These are phyloP conservation scores for Alternaria hordeiaustralica DNA, from an alignment of 2,329 filamentous ascomycete genomes.

Conservation along the genomic window DNA sequence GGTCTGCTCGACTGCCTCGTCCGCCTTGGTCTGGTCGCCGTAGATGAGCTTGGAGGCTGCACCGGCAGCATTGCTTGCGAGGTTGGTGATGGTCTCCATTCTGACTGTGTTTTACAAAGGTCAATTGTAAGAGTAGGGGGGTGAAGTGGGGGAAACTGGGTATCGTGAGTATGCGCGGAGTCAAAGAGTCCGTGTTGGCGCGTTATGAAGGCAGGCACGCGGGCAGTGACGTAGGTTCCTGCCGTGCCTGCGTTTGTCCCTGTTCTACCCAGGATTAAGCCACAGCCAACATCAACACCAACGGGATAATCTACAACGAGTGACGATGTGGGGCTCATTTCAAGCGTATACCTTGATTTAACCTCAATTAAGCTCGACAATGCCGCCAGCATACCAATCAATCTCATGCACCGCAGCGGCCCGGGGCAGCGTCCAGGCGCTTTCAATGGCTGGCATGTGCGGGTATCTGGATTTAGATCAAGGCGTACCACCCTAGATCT, in stretches of 20 bases:
- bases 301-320: slow-evolving; percentile 21
- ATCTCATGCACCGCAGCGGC: not conserved
- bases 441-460: not conserved
- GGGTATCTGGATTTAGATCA: not conserved
- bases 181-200: slow-evolving; percentile 8
- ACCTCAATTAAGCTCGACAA: slow-evolving; percentile 1
- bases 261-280: slow-evolving; percentile 12
- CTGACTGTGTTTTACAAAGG: slow-evolving; percentile 2
- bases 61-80: slow-evolving; percentile 30
- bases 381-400: not conserved
- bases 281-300: slow-evolving; percentile 14
- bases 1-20: slow-evolving; percentile 26
- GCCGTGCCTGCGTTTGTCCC: slow-evolving; percentile 17
- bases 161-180: slow-evolving; percentile 1
- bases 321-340: slow-evolving; percentile 21
- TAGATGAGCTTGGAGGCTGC: slow-evolving; percentile 48
- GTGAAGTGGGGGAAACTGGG: not conserved
- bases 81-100: slow-evolving; percentile 51
- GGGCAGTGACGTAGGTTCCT: slow-evolving; percentile 28
- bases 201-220: slow-evolving; percentile 20
- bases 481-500: not conserved
- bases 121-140: not conserved
- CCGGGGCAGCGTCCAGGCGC: not conserved
- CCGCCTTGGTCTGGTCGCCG: slow-evolving; percentile 36
- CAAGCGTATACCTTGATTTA: slow-evolving; percentile 4